Base-by-base conservation (phyloP, 2,329 filamentous ascomycete species). In the Epichloe glyceriae region DNA sequence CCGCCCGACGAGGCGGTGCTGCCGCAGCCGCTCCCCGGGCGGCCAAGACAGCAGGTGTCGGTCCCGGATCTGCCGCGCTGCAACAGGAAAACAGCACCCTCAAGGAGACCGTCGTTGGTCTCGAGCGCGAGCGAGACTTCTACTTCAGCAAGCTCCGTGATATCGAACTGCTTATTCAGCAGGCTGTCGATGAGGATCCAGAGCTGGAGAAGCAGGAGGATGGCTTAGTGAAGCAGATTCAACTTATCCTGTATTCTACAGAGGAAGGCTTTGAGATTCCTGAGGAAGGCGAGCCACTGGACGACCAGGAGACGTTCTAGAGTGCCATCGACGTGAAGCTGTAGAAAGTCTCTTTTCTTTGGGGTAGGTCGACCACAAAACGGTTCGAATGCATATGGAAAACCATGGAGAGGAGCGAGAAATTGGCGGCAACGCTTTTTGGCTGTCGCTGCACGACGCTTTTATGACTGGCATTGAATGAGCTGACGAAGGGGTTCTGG, bases 121-220 rank as follows among this genome's bases (percentile, higher is more conserved):
- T 98, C 41, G 93, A 98, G 76, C 85, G 93, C 61, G 93, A 98
- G 74, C 80, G 93, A 47, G 93, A 98, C 68, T 98, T 98, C 67
- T 98, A 98, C 76, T 98, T 98, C 71, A 94, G 88, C 78, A 98
- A 98, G 76, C 78, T 98, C 57, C 80, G 93, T 53, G 93, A 98
- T 65, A 98, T 98, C 60, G 93, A 98, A 72, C 74, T 98, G 57
- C 73, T 98, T 61, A 80, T 98, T 50, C 93, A 98, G 73, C 86
- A 88, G 62, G 89, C 90, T 11, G 85, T 94, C 63, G 93, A 98
- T 60, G 86, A 88, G 55, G 87, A 96, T 58, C 90, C 90, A 0
- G 85, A 95, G 70, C 72, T 97, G 48, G 93, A 96, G 72, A 91
- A 94, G 78, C 86, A 95, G 54, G 91, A 96, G 61, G 86, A 89